Evolutionary conservation across 768 basidiomycete species (phyloP), one percentile per base, ranked within the genome.

Genomic region (Lentinula guzmanii): DNA sequence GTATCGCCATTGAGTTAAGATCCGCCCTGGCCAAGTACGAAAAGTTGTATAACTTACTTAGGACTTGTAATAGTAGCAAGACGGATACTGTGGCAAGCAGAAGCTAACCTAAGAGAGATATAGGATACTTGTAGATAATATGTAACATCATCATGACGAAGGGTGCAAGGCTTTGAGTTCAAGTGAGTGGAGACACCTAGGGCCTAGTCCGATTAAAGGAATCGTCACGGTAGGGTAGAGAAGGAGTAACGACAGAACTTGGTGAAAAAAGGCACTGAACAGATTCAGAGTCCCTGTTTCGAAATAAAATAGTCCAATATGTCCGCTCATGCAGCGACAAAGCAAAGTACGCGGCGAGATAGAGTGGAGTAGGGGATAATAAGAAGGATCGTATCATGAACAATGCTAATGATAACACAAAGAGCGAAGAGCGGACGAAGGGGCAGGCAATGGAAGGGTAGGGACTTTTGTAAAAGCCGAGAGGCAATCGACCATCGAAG

Each of bases 81-180:
- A 34, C 31, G 1, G 18, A 54, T 41, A 54, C 57, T 24, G 54
- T n/a, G 28, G 37, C 37, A 37, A 35, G 2, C 34, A 15, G 46
- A 4, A 33, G 56, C 58, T 59, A 59, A 34, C 58, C 46, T 46
- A 37, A 50, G 37, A 50, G n/a, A 15, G 58, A 48, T 59, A 59
- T 59, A 59, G 50, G 46, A 24, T 56, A 56, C 55, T 41, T 43
- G 55, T 56, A 56, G 39, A 56, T 56, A 56, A 13, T 56, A 56
- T 45, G 34, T 45, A 58, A 48, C 41, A 59, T 33, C 33, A 48
- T 48, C 28, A 58, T 48, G 37, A 48, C 31, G 46, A 51, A n/a
- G 45, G 18, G 15, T 6, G 43, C 11, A n/a, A n/a, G 9, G 24
- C 24, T 15, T 13, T 13, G 46, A 33, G 45, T 24, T 21, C 42